Evolutionary conservation across 495 filamentous ascomycete genomes (phyloP).

Genomic region (Tuber umbilicatum): DNA sequence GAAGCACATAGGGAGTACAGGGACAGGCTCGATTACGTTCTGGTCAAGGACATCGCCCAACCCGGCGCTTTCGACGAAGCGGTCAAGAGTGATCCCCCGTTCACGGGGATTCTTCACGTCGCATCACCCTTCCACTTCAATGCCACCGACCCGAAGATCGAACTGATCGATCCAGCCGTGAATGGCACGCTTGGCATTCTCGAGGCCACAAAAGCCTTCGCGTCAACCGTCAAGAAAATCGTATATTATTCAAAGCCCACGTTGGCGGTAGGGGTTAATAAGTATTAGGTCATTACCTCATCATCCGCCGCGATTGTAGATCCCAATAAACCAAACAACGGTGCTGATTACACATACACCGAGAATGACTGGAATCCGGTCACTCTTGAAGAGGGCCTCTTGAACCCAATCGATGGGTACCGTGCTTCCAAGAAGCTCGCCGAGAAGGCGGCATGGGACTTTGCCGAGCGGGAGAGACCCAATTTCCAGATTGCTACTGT

Average conservation of each 20-base stretch:
- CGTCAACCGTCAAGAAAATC: slow-evolving; percentile 71
- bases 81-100: slow-evolving; percentile 61
- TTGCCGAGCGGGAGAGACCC: slow-evolving; percentile 69
- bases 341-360: slow-evolving; percentile 37
- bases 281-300: slow-evolving; percentile 58
- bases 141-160: slow-evolving; percentile 63
- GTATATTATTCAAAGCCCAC: slow-evolving; percentile 34
- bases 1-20: slow-evolving; percentile 57
- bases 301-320: slow-evolving; percentile 75
- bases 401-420: slow-evolving; percentile 57
- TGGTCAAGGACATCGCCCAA: slow-evolving; percentile 77
- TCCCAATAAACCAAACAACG: slow-evolving; percentile 30
- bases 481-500: slow-evolving; percentile 70
- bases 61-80: slow-evolving; percentile 73
- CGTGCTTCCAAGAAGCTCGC: slow-evolving; percentile 60
- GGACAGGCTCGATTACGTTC: slow-evolving; percentile 63
- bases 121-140: slow-evolving; percentile 72
- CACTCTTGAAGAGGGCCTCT: slow-evolving; percentile 59
- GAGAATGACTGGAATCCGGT: slow-evolving; percentile 73
- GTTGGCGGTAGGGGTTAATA: slow-evolving; percentile 4
- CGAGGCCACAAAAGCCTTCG: slow-evolving; percentile 63
- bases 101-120: slow-evolving; percentile 83
- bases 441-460: slow-evolving; percentile 72
- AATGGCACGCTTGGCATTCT: slow-evolving; percentile 78
- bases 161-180: slow-evolving; percentile 77